Base-by-base conservation (phyloP, 257 asterid genomes). In the Voacanga thouarsii region DNA sequence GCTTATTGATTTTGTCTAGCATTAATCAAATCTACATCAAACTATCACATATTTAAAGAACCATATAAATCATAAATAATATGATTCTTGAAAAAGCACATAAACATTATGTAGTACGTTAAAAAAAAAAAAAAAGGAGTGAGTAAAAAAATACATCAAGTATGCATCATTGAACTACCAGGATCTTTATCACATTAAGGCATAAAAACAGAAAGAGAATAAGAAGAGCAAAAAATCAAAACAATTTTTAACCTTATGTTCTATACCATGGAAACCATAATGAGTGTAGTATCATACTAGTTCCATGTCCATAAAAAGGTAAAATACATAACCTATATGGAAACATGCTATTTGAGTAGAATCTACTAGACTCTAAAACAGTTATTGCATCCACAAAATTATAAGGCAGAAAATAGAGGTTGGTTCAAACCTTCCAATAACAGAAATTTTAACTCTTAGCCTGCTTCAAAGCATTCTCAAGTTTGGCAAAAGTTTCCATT, bases 1-100 rank as follows among this genome's bases (percentile, higher is more conserved):
- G 98, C 98, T 84, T 92, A 96, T 89, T 94, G 98, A 82, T 94
- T 94, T 83, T 92, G 97, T 7, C 88, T 96, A 80, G 92, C 97
- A 88, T 87, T 92, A 69, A 94, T 91, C 87, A 94, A 84, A 88
- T 94, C 98, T 94, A 93, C 87, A 89, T 71, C 57, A 74, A 16
- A 51, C 79, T 21, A 77, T 61, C 11, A 57, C 33, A 41, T 15
- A 19, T 18, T 8, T n/a, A 67, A 41, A 26, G 41, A 56, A 77
- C 51, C 78, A 50, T 49, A 10, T 16, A 39, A 71, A 72, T 8
- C 10, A 21, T 26, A 28, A 71, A 53, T 4, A 77, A 19, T 49
- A 47, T 21, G 59, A 24, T 28, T 71, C 43, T 28, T 8, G n/a
- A 23, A 72, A 45, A 75, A 6, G 18, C 24, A 74, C 26, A 63